Evolutionary conservation across 2,329 filamentous ascomycete species (phyloP).

Genomic region (Paecilomyces variotii): DNA sequence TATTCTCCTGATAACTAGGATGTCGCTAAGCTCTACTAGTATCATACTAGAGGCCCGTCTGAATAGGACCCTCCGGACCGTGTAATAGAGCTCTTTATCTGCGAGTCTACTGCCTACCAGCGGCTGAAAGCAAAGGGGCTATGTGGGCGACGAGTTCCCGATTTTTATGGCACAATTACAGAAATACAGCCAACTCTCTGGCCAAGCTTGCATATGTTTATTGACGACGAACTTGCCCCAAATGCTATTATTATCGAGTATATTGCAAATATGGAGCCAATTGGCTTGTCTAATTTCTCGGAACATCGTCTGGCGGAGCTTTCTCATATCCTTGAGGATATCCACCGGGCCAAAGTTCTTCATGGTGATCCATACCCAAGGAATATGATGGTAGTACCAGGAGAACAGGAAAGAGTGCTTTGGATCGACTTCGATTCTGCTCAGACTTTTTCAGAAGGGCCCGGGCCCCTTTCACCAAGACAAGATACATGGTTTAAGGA

Average conservation of each 20-base stretch:
- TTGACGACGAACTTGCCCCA: conserved; percentile 7
- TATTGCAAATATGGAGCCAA: conserved; percentile 6
- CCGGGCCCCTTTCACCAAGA: not conserved
- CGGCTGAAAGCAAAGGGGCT: conserved; percentile 10
- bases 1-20: not conserved
- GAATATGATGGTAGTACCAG: conserved; percentile 10
- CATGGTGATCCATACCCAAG: conserved; percentile 11
- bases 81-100: conserved; percentile 10
- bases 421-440: conserved; percentile 15
- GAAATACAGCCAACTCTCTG: conserved; percentile 5
- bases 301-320: conserved; percentile 1
- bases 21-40: conserved; percentile 4
- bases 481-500: conserved; percentile 6
- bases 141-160: conserved; percentile 9
- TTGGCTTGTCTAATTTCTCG: conserved; percentile 7
- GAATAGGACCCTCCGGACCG: conserved; percentile 5
- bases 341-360: conserved; percentile 7
- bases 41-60: conserved; percentile 5
- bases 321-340: conserved; percentile 4
- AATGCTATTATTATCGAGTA: conserved; percentile 12
- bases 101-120: conserved; percentile 10
- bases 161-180: conserved; percentile 11
- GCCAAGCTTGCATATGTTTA: conserved; percentile 8
- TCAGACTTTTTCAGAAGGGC: conserved; percentile 7
- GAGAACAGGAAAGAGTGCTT: conserved; percentile 6